Percentiles rank a stretch among this genome's conserved stretches.
Evolutionary conservation across 2,329 filamentous ascomycete species (phyloP).

Genomic region (Thermothelomyces thermophilus): DNA sequence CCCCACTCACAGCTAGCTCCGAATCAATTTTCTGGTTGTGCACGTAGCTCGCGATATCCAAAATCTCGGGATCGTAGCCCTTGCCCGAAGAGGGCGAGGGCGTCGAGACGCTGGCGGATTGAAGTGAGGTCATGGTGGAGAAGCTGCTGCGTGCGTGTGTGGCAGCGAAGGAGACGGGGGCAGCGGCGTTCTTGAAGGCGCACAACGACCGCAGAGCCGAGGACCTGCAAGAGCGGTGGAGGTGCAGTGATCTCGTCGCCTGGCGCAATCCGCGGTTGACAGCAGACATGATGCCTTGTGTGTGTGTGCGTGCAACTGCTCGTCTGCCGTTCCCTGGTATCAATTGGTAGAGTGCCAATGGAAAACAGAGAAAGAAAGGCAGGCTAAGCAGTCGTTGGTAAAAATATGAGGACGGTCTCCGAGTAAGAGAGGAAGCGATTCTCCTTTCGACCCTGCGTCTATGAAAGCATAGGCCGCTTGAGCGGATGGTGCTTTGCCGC

Average conservation of each 20-base stretch:
- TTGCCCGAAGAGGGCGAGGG: constrained; percentile 40
- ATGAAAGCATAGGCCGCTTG: constrained; percentile 16
- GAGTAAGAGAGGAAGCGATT: constrained; percentile 1
- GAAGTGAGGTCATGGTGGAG: constrained; percentile 43
- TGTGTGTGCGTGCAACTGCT: constrained; percentile 8
- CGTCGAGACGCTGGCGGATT: constrained; percentile 38
- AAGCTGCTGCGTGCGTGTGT: constrained; percentile 32
- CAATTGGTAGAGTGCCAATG: constrained; percentile 21
- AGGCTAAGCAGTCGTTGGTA: constrained; percentile 3
- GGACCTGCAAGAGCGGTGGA: constrained; percentile 35
- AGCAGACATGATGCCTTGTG: constrained; percentile 41
- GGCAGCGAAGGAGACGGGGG: constrained; percentile 27
- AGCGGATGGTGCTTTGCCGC: constrained; percentile 21
- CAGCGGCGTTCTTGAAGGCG: constrained; percentile 30
- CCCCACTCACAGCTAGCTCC: constrained; percentile 72
- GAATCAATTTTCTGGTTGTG: constrained; percentile 88
- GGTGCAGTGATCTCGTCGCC: constrained; percentile 48
- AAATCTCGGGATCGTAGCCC: constrained; percentile 85
- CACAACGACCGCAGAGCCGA: constrained; percentile 33
- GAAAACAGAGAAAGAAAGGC: too few species aligned
- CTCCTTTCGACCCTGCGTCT: not conserved
- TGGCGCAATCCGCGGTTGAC: constrained; percentile 49
- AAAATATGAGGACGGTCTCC: constrained; percentile 1
- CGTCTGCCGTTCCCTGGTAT: constrained; percentile 13
- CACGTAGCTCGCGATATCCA: constrained; percentile 91